phyloP scores from a whole-genome alignment of 1,139 yeast species.

The Geotrichum phurueaensis region DNA sequence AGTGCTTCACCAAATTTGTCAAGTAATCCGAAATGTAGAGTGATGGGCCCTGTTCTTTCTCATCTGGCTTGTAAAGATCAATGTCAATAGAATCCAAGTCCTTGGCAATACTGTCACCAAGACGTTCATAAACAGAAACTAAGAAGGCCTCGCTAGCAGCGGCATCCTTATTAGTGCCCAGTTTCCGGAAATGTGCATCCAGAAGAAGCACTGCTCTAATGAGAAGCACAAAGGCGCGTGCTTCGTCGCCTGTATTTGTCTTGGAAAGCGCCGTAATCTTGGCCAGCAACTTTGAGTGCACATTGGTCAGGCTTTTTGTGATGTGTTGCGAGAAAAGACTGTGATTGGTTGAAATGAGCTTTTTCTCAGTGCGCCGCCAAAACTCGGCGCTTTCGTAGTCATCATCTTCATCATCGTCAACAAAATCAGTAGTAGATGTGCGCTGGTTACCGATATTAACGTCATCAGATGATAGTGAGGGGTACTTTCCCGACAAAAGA shows the following conservation, averaged over 20 bases:
- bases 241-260: not conserved
- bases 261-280: constrained; percentile 10
- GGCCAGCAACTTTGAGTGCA: constrained; percentile 12
- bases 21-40: constrained; percentile 9
- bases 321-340: constrained; percentile 6
- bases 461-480: not conserved
- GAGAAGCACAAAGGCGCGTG: constrained; percentile 1
- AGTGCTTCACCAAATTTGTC: constrained; percentile 3
- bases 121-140: not conserved
- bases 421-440: constrained; percentile 1
- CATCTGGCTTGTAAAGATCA: constrained; percentile 2
- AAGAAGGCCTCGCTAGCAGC: constrained; percentile 2
- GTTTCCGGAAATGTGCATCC: constrained; percentile 3
- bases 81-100: not conserved
- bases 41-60: constrained; percentile 7
- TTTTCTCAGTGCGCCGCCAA: constrained; percentile 15
- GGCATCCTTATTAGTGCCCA: not conserved
- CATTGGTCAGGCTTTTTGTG: constrained; percentile 6
- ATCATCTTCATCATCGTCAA: constrained; percentile 10
- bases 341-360: constrained; percentile 7
- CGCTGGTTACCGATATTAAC: constrained; percentile 2
- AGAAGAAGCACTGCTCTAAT: constrained; percentile 14
- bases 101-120: constrained; percentile 13
- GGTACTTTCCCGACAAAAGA: constrained; percentile 4
- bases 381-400: constrained; percentile 14